Evolutionary conservation across 2,329 filamentous ascomycete species (phyloP), one percentile per base, ranked within the genome.

Genomic region (Pseudogymnoascus sp.): DNA sequence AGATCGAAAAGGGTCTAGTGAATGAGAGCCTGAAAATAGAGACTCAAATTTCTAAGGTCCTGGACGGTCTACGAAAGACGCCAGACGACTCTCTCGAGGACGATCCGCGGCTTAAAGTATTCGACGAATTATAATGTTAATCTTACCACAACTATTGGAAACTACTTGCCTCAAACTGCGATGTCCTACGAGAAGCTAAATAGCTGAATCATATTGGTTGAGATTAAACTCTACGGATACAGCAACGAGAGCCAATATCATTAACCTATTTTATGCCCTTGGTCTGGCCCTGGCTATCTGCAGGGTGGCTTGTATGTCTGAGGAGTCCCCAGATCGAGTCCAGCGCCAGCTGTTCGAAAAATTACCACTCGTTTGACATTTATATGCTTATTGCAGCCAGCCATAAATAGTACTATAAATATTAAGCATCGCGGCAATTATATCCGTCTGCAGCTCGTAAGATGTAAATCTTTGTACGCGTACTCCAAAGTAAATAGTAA

Each of bases 21-120:
- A 60, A 45, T 34, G 15, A 60, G 23, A 60, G 41, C 41, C 18
- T 56, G 38, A 23, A 8, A 3, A 57, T 61, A 30, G 84, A 85
- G 72, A 78, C 82, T 60, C 77, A 79, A 57, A 82, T 82, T 57
- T 78, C 78, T 15, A 80, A 84, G 67, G 75, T 79, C 39, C 75
- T 85, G 34, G 82, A 83, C 21, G 80, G 82, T 62, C 70, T 81
- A 26, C 48, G 37, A 33, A 15, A 18, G 19, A 26, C 23, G 23
- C 60, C 37, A 21, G 41, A 57, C 15, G 7, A 41, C n/a, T 26
- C 58, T 38, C n/a, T 57, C 28, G 63, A 63, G 15, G 69, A 71
- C 4, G 67, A 71, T 55, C 63, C 66, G 9, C 67, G 68, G 33
- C 60, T 71, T 23, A 65, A 62, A 58, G 35, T 67, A 18, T 70